Base-by-base conservation (phyloP, 2,329 filamentous ascomycete genomes). In the Orbilia quercus region DNA sequence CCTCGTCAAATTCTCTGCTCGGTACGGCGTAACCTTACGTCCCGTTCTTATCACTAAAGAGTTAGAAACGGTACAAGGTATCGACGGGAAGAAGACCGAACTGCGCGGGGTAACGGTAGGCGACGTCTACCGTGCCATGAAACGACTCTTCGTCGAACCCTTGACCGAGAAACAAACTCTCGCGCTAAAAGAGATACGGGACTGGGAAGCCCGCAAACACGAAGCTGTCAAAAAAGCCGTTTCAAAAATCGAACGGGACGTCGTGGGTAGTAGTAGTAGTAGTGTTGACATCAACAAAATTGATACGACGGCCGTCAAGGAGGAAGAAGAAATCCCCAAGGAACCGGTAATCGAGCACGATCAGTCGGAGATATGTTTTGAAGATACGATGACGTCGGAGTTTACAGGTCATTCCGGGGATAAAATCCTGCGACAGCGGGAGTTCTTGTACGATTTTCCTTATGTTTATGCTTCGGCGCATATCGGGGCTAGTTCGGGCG, bases 381-480 rank as follows among this genome's bases (percentile, higher is more conserved):
- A 60, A 16, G 25, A 60, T 14, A 60, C 69, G 4, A 62, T 73
- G 5, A 23, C 31, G 0, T 18, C 25, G 1, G 69, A 73, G 14
- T 47, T 54, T 25, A 48, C 45, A 1, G 47, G 60, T 4, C 60
- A 73, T 34, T n/a, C 38, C 6, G 54, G 57, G n/a, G 57, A 55
- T 38, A 55, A 54, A 4, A 20, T 57, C 3, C 45, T 38, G 22
- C 53, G 60, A n/a, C 69, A 73, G 31, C 54, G 69, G 23, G 69
- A 73, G 40, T 66, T 73, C 38, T 22, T 73, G 31, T 51, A 60
- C 47, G 69, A 73, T 34, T 73, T 73, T 40, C 69, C 69, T 7
- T 73, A 73, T 38, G 69, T 73, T 36, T 73, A 73, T 31, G 69
- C 69, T 16, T 73, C 69, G 4, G 60, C 60, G n/a, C 60, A 62